Evolutionary conservation across 768 basidiomycete genomes (phyloP), one percentile per base, ranked within the genome.

Genomic region (Boletus vermiculosoides): DNA sequence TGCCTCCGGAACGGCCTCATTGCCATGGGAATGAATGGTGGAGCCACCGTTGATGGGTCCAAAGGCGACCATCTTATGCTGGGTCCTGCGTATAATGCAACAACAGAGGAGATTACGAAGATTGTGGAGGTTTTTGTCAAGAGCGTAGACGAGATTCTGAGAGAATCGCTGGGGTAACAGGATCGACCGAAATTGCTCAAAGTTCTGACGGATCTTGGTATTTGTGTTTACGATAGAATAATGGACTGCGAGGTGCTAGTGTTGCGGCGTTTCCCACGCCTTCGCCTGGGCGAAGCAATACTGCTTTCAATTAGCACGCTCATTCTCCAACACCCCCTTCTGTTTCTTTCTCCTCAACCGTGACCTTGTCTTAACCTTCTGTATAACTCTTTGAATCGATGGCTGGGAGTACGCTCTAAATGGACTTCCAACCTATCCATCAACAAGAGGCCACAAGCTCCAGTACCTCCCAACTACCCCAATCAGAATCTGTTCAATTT

Each of bases 351-450:
- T 61, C 61, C 57, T 63, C 53, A 39, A 64, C 66, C 52, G 50
- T 44, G 59, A 72, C 63, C 59, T 63, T 70, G 64, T 49, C 52
- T 57, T 64, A 50, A 55, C 65, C 63, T 58, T 59, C 22, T 55
- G 39, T 55, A 54, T 40, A 57, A 58, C 50, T 50, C 51, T 56
- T 59, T 57, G 71, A 68, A 83, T 88, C 88, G 85, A 92, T 92
- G 89, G 89, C 89, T 86, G 85, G 83, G 84, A 75, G 85, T 81
- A 85, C 82, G 78, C 79, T 83, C 87, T 91, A 90, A 91, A 92
- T 92, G 90, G 90, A 92, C 87, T 84, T 87, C 84, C 82, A 83
- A 88, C 83, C 80, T 77, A 76, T 74, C 69, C 76, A 88, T 79
- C 78, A 80, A 68, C 81, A 81, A 80, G 83, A 85, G 83, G 84